Percentiles rank a stretch among this genome's conserved stretches.
These are phyloP conservation scores for Chlorella variabilis DNA, from an alignment of 163 green algal genomes.

Conservation along the genomic window DNA sequence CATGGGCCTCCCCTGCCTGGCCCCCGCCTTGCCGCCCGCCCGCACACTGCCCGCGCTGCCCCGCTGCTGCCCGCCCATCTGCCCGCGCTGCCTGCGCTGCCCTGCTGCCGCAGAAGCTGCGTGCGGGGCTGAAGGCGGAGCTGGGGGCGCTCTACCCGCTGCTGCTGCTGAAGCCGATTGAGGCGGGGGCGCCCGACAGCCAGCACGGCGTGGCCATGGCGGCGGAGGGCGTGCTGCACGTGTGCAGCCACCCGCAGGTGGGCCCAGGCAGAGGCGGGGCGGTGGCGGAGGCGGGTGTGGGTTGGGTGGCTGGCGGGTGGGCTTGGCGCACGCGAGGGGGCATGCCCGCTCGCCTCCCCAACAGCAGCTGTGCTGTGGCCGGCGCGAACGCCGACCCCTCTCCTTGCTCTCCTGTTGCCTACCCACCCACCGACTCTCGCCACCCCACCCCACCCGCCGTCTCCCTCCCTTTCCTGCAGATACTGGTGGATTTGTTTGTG, in stretches of 20 bases:
- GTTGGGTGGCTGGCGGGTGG: neutral
- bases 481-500: conserved; percentile 97
- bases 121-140: conserved; percentile 77
- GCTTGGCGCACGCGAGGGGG: neutral
- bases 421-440: no score
- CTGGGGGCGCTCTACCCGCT: conserved; percentile 92
- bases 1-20: no score
- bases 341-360: no score
- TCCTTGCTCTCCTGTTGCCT: no score
- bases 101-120: conserved; percentile 51
- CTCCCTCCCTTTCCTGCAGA: conserved; percentile 50
- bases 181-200: conserved; percentile 45
- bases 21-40: no score
- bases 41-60: neutral
- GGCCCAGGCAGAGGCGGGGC: no score
- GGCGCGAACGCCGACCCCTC: no score
- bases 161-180: conserved; percentile 85
- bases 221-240: conserved; percentile 55
- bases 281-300: no score
- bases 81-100: neutral
- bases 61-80: conserved; percentile 8
- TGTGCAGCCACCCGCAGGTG: conserved; percentile 68
- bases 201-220: conserved; percentile 17
- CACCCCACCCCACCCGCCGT: neutral
- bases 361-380: no score